Evolutionary conservation across 371 early-diverging fungal genomes (phyloP).

Genomic region (Batrachochytrium dendrobatidis): DNA sequence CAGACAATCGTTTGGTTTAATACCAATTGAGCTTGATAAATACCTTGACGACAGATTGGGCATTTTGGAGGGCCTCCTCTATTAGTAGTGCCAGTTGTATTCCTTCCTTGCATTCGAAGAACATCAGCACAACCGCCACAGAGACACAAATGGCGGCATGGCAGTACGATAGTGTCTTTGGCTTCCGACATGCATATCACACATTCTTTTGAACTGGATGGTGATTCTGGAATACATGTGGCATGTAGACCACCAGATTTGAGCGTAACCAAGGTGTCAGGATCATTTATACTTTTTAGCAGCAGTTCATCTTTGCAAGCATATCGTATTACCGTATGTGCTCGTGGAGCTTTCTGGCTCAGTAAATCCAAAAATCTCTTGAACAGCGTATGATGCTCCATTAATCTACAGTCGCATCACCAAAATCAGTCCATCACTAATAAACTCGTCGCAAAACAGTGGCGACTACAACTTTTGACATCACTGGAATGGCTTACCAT

Average conservation of each 20-base stretch:
- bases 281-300: background rate
- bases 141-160: slow-evolving; percentile 32
- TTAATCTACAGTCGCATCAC: slow-evolving; percentile 10
- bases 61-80: slow-evolving; percentile 21
- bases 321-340: background rate
- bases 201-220: slow-evolving; percentile 23
- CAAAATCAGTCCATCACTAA: background rate
- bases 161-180: slow-evolving; percentile 30
- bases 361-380: slow-evolving; percentile 28
- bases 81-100: slow-evolving; percentile 2
- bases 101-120: slow-evolving; percentile 23
- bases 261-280: background rate
- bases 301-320: slow-evolving; percentile 5
- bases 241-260: background rate
- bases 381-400: slow-evolving; percentile 14
- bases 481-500: slow-evolving; percentile 4
- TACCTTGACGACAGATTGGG: slow-evolving; percentile 34
- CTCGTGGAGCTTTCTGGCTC: slow-evolving; percentile 9
- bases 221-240: slow-evolving; percentile 2
- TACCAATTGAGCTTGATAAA: no score
- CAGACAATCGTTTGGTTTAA: background rate
- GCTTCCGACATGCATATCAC: slow-evolving; percentile 32
- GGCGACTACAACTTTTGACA: background rate
- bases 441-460: background rate
- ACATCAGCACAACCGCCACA: slow-evolving; percentile 30